Evolutionary conservation across 441 rosid species (phyloP).

Genomic region (Metrosideros polymorpha): DNA sequence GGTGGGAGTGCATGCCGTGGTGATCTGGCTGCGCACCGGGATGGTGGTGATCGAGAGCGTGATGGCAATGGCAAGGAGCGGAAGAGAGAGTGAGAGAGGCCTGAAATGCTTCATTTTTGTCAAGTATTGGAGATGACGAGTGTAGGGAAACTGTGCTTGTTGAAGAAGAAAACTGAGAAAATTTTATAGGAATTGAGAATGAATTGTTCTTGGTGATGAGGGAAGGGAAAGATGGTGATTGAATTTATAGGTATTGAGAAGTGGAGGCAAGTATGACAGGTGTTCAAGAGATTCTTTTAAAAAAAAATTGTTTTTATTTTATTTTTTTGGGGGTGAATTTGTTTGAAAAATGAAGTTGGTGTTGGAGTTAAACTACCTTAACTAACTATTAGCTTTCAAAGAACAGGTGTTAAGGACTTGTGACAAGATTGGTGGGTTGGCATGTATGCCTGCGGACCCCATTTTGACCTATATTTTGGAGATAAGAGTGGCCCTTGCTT

Average conservation of each 20-base stretch:
- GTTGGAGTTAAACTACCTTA: slow-evolving; percentile 52
- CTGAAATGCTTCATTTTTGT: slow-evolving; percentile 8
- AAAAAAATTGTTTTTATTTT: no score
- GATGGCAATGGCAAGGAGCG: slow-evolving; percentile 16
- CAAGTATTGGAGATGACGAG: not conserved
- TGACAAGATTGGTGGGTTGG: not conserved
- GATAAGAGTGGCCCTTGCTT: not conserved
- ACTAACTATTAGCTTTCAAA: slow-evolving; percentile 12
- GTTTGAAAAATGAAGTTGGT: slow-evolving; percentile 30
- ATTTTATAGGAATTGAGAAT: not conserved
- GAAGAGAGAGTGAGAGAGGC: not conserved
- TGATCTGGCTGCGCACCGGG: slow-evolving; percentile 35
- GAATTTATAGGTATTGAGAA: slow-evolving; percentile 22
- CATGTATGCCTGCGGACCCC: not conserved
- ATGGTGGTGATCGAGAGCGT: not conserved
- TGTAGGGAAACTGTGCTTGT: not conserved
- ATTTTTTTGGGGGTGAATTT: not conserved
- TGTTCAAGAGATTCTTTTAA: not conserved
- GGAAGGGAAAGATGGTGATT: not conserved
- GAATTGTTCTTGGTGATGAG: not conserved
- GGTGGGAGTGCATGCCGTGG: slow-evolving; percentile 43
- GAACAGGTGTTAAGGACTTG: not conserved
- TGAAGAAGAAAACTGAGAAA: not conserved
- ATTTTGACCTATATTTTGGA: slow-evolving; percentile 3
- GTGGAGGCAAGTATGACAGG: slow-evolving; percentile 10